A percentile compares a stretch with the other conserved stretches of the same genome.
Conservation (phyloP, 257 asterid genomes). For the Avicennia marina region DNA sequence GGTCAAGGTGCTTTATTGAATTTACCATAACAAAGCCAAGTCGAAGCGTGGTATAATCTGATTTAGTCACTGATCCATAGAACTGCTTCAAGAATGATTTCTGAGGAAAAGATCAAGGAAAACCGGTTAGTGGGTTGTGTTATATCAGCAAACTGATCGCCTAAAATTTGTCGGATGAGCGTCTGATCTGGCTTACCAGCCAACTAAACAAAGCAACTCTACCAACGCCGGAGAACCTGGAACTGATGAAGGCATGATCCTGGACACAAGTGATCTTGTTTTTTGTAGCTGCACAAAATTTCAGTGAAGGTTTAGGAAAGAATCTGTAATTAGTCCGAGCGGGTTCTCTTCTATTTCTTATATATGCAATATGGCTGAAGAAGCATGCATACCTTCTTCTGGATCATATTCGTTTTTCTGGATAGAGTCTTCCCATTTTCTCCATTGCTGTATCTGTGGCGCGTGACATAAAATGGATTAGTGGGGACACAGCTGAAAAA, state of each 20-base stretch:
- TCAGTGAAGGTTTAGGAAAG: neutral
- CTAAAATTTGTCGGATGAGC: neutral
- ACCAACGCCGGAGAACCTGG: constrained; percentile 37
- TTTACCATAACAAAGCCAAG: constrained; percentile 48
- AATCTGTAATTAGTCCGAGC: neutral
- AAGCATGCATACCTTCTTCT: constrained; percentile 25
- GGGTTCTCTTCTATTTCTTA: too few species aligned
- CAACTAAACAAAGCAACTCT: constrained; percentile 37
- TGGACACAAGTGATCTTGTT: constrained; percentile 34
- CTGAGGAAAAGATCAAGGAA: constrained; percentile 17
- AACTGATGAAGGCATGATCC: constrained; percentile 48
- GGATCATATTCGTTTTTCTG: constrained; percentile 26
- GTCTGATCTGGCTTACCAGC: constrained; percentile 37
- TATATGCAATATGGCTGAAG: neutral
- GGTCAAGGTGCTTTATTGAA: too few species aligned
- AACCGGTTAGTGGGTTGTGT: neutral
- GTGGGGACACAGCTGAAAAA: neutral
- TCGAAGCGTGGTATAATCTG: constrained; percentile 40
- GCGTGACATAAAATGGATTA: neutral
- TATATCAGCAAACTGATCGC: neutral
- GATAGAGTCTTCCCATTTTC: constrained; percentile 46
- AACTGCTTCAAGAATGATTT: constrained; percentile 48
- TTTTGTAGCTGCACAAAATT: constrained; percentile 28
- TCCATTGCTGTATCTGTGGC: constrained; percentile 47
- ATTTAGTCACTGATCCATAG: constrained; percentile 36